phyloP scores from a whole-genome alignment of 2,329 filamentous ascomycete species.

The Akanthomyces lecanii region DNA sequence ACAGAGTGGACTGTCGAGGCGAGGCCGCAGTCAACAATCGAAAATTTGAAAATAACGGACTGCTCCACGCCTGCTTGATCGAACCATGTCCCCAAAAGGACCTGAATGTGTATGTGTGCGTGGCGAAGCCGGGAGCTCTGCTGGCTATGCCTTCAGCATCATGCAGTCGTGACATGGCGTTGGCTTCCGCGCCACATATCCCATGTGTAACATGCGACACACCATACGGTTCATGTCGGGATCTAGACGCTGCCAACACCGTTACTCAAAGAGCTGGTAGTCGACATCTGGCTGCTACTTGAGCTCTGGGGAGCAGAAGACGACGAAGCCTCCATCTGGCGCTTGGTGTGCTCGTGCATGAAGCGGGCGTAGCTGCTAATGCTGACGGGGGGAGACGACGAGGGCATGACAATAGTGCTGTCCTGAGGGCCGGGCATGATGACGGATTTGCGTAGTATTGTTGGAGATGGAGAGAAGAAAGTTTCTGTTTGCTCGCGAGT shows the following conservation, averaged over 20 bases:
- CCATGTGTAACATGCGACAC: not conserved
- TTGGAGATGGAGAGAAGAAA: not conserved
- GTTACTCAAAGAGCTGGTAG: conserved; percentile 27
- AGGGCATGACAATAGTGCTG: conserved; percentile 31
- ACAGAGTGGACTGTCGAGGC: not conserved
- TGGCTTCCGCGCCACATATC: too few relatives aligned
- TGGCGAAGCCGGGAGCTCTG: not conserved
- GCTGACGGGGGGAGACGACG: conserved; percentile 40
- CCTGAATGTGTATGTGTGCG: not conserved
- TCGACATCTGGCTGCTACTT: conserved; percentile 18
- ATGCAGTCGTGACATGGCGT: too few relatives aligned
- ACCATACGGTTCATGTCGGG: not conserved
- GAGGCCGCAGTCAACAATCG: too few relatives aligned
- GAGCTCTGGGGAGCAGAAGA: conserved; percentile 23
- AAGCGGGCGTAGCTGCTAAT: conserved; percentile 54
- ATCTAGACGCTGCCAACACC: conserved; percentile 21
- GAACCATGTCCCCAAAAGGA: not conserved
- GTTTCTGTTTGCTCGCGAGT: not conserved
- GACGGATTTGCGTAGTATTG: conserved; percentile 14
- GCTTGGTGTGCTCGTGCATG: conserved; percentile 63
- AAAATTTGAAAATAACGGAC: too few relatives aligned
- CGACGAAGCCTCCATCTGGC: conserved; percentile 57
- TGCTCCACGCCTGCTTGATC: not conserved
- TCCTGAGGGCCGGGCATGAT: conserved; percentile 39
- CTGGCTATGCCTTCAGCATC: too few relatives aligned